Conservation (phyloP, 257 asterid genomes). For the Nicotiana undulata region DNA sequence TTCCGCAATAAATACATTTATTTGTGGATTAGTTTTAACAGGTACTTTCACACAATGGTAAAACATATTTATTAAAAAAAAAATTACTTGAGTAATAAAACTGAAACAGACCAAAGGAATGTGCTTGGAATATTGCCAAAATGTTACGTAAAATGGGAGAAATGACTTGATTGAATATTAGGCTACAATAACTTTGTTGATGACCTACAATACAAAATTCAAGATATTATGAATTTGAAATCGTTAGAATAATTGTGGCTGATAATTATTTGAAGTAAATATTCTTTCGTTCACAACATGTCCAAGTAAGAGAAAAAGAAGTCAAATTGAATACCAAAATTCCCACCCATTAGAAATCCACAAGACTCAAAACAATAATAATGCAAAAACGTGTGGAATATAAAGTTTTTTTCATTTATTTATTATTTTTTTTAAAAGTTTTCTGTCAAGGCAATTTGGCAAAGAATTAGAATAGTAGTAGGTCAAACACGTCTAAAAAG, state of each 20-base stretch:
- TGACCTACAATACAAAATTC: neutral
- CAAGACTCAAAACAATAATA: neutral
- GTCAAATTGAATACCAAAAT: neutral
- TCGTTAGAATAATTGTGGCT: neutral
- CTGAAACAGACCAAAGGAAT: too few species aligned
- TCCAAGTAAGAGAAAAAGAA: neutral
- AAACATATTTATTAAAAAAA: neutral
- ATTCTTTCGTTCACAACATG: neutral
- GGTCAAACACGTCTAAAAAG: conserved; percentile 3
- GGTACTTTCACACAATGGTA: neutral
- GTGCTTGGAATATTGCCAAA: too few species aligned
- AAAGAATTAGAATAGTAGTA: neutral
- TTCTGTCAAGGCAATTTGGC: neutral
- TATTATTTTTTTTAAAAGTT: too few species aligned
- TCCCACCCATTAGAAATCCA: neutral
- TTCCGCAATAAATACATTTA: neutral
- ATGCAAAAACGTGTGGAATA: conserved; percentile 6
- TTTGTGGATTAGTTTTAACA: neutral
- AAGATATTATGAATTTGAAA: neutral
- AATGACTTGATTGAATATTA: neutral
- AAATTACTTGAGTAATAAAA: neutral
- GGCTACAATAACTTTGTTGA: neutral
- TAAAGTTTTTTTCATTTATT: neutral
- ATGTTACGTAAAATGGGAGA: neutral
- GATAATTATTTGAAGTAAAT: neutral